Conservation (phyloP, 768 basidiomycete species). For the Mrakia blollopis region DNA sequence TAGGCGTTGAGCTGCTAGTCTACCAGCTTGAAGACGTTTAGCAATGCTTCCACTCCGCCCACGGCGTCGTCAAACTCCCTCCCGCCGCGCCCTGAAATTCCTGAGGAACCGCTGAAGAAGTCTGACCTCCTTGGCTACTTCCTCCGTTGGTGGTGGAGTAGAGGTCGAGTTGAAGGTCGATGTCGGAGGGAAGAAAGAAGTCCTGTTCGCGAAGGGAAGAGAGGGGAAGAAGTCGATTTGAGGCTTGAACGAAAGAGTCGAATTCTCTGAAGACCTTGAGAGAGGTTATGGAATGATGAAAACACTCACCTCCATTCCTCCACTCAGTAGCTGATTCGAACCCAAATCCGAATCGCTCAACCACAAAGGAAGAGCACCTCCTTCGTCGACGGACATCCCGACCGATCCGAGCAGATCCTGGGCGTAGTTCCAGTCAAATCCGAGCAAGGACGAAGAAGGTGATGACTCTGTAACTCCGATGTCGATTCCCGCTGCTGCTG, state of each 20-base stretch:
- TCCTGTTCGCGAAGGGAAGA: not conserved
- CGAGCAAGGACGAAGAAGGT: not conserved
- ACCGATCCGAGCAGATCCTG: not conserved
- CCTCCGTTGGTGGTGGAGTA: not conserved
- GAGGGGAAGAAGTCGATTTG: not conserved
- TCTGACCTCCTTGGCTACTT: not conserved
- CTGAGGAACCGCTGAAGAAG: not conserved
- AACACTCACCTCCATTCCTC: slow-evolving; percentile 30
- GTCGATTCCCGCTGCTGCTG: not conserved
- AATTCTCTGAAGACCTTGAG: no score
- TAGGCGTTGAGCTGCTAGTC: no score
- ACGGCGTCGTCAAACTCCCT: no score
- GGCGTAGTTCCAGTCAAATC: slow-evolving; percentile 4
- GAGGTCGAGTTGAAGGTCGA: not conserved
- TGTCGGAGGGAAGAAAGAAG: slow-evolving; percentile 13
- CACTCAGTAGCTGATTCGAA: slow-evolving; percentile 27
- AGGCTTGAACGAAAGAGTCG: not conserved
- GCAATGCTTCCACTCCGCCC: no score
- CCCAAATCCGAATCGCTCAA: slow-evolving; percentile 1
- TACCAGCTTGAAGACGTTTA: no score
- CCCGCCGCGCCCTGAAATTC: not conserved
- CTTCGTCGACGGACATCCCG: not conserved
- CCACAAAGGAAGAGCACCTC: slow-evolving; percentile 11
- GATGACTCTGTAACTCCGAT: not conserved
- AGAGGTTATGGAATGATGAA: not conserved